phyloP scores from a whole-genome alignment of 768 basidiomycete species.

The Phlegmacium glaucopus region DNA sequence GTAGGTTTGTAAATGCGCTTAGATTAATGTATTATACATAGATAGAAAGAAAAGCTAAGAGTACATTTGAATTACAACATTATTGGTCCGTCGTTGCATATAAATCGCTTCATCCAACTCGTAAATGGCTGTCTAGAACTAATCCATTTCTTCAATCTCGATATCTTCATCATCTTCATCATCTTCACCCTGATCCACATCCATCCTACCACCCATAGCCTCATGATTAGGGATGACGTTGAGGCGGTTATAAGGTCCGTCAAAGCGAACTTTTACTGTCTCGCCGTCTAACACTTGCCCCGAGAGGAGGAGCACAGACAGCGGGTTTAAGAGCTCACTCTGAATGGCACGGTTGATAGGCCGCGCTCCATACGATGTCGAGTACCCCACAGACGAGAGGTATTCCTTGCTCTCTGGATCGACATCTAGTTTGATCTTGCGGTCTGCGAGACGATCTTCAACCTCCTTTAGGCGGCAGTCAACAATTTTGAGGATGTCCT shows the following conservation, averaged over 20 bases:
- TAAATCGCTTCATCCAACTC: neutral
- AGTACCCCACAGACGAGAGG: constrained; percentile 74
- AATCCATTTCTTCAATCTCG: constrained; percentile 71
- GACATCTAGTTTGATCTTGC: constrained; percentile 79
- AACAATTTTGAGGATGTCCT: constrained; percentile 81
- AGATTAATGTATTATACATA: too few species aligned
- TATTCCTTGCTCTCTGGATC: constrained; percentile 76
- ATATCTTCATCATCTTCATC: constrained; percentile 48
- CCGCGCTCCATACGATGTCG: constrained; percentile 84
- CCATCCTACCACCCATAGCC: constrained; percentile 53
- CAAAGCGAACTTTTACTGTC: constrained; percentile 68
- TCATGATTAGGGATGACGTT: constrained; percentile 83
- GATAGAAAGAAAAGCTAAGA: too few species aligned
- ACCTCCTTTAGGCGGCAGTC: constrained; percentile 86
- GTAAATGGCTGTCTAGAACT: constrained; percentile 4
- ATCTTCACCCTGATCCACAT: constrained; percentile 51
- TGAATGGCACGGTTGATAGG: constrained; percentile 92
- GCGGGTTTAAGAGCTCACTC: constrained; percentile 86
- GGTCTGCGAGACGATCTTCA: constrained; percentile 70
- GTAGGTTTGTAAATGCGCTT: too few species aligned
- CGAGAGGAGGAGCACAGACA: constrained; percentile 81
- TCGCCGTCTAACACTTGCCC: constrained; percentile 83
- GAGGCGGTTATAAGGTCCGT: constrained; percentile 78
- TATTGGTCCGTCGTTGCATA: too few species aligned
- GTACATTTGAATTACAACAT: too few species aligned